phyloP scores from a whole-genome alignment of 2,329 filamentous ascomycete species.

The Zasmidium cellare region DNA sequence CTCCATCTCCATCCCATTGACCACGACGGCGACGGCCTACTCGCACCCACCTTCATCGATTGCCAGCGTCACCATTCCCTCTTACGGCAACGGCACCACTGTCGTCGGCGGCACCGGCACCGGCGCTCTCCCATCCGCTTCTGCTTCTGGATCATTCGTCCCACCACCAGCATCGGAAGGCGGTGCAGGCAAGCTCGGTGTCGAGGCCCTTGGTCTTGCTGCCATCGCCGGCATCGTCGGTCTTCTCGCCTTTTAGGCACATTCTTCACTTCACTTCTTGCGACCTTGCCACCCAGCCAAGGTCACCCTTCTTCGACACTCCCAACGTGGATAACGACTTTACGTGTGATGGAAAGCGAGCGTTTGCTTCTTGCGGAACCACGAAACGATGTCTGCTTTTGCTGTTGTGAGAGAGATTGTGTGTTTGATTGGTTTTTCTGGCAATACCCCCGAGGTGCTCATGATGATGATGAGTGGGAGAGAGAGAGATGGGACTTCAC shows the following conservation, averaged over 20 bases:
- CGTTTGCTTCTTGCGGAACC: background rate
- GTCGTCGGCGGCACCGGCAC: slow-evolving; percentile 10
- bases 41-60: slow-evolving; percentile 5
- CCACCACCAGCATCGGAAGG: slow-evolving; percentile 14
- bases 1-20: slow-evolving; percentile 6
- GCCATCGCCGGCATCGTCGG: slow-evolving; percentile 22
- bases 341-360: slow-evolving; percentile 4
- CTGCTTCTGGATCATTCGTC: slow-evolving; percentile 7
- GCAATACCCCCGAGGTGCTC: background rate
- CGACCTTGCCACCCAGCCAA: background rate
- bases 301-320: slow-evolving; percentile 1
- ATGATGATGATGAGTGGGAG: background rate
- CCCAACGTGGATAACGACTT: slow-evolving; percentile 1
- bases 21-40: slow-evolving; percentile 5
- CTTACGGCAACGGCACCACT: slow-evolving; percentile 20
- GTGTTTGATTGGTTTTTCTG: background rate
- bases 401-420: background rate
- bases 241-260: slow-evolving; percentile 14
- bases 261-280: slow-evolving; percentile 9
- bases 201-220: slow-evolving; percentile 19
- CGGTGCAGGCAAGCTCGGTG: slow-evolving; percentile 18
- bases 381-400: background rate
- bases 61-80: slow-evolving; percentile 6
- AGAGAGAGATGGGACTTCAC: background rate
- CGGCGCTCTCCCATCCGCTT: slow-evolving; percentile 7